phyloP scores from a whole-genome alignment of 768 basidiomycete species.

The Auriscalpium vulgare region DNA sequence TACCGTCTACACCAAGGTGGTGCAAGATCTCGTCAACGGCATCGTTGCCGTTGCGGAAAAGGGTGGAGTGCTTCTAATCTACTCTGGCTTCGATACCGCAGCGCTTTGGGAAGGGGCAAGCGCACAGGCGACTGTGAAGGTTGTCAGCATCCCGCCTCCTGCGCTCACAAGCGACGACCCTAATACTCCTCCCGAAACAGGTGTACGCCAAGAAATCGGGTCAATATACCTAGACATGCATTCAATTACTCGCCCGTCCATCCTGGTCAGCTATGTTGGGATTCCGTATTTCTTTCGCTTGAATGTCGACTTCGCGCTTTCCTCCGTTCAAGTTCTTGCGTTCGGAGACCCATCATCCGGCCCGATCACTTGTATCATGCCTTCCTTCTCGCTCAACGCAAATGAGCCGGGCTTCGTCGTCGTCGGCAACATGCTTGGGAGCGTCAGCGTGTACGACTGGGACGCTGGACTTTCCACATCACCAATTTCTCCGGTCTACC shows the following conservation, averaged over 20 bases:
- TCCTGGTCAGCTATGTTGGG: conserved; percentile 47
- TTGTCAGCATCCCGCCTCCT: conserved; percentile 1
- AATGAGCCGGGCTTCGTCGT: conserved; percentile 45
- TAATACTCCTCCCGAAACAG: background rate
- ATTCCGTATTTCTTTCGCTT: conserved; percentile 47
- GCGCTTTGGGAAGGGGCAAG: conserved; percentile 11
- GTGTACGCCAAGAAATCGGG: background rate
- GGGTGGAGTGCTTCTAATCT: conserved; percentile 53
- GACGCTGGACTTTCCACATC: conserved; percentile 10
- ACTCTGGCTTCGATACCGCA: conserved; percentile 33
- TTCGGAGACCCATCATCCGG: conserved; percentile 51
- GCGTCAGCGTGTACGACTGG: conserved; percentile 56
- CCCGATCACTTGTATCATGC: conserved; percentile 39
- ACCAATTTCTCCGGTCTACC: conserved; percentile 29
- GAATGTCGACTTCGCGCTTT: conserved; percentile 25
- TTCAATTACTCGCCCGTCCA: conserved; percentile 12
- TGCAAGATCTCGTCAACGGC: conserved; percentile 33
- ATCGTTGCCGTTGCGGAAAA: conserved; percentile 41
- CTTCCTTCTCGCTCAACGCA: conserved; percentile 35
- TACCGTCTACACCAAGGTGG: conserved; percentile 42
- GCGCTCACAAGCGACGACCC: background rate
- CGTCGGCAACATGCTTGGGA: conserved; percentile 59
- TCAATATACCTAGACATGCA: conserved; percentile 5
- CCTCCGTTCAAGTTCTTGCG: conserved; percentile 24
- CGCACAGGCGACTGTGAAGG: background rate